Evolutionary conservation across 768 basidiomycete genomes (phyloP).

Genomic region (Lactifluus subvellereus): DNA sequence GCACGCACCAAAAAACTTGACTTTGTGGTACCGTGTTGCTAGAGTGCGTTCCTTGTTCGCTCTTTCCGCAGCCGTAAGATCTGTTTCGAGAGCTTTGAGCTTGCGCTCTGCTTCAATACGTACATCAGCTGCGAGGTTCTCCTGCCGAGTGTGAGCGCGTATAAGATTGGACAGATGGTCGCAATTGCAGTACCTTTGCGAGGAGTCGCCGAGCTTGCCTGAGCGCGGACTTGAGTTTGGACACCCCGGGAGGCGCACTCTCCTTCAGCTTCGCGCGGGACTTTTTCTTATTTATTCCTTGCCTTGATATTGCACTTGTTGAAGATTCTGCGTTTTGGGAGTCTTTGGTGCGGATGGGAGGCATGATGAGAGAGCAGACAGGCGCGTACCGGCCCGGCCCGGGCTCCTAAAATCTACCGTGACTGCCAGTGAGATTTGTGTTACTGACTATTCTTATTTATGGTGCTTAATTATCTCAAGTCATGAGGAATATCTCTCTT

Average conservation of each 20-base stretch:
- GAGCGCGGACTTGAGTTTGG: slow-evolving; percentile 80
- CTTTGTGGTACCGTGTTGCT: slow-evolving; percentile 76
- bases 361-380: not conserved
- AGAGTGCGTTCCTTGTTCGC: slow-evolving; percentile 65
- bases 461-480: not conserved
- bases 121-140: slow-evolving; percentile 78
- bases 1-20: slow-evolving; percentile 86
- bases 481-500: slow-evolving; percentile 13
- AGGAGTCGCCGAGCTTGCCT: slow-evolving; percentile 79
- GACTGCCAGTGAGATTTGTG: too few species aligned
- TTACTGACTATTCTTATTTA: not conserved
- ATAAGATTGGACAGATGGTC: not conserved
- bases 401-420: not conserved
- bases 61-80: slow-evolving; percentile 58
- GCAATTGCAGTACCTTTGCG: slow-evolving; percentile 53
- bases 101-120: slow-evolving; percentile 77
- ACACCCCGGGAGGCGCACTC: slow-evolving; percentile 54
- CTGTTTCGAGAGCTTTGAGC: slow-evolving; percentile 65
- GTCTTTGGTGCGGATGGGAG: slow-evolving; percentile 15
- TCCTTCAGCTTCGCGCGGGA: not conserved
- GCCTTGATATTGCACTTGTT: not conserved
- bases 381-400: not conserved
- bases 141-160: slow-evolving; percentile 36
- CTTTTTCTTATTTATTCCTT: not conserved
- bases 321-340: not conserved